These are phyloP conservation scores for Neostapfia colusana DNA, from an alignment of 176 grass and related monocot species.

Conservation along the genomic window DNA sequence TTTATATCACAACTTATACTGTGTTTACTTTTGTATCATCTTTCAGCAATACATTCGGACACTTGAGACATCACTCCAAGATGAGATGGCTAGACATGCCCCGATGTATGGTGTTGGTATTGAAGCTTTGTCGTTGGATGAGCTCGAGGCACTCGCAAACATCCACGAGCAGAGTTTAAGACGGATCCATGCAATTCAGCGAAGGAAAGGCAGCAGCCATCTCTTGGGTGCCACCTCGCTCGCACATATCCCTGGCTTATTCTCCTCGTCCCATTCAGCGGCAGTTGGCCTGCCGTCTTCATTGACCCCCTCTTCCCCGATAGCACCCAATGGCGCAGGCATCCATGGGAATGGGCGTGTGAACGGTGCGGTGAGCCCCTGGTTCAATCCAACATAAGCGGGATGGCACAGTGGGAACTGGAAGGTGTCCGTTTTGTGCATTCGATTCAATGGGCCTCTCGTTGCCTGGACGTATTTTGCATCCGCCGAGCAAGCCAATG, in stretches of 20 bases:
- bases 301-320: constrained; percentile 53
- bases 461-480: constrained; percentile 49
- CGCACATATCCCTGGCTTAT: constrained; percentile 57
- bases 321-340: constrained; percentile 63
- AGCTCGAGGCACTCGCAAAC: constrained; percentile 76
- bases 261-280: constrained; percentile 52
- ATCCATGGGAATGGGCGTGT: constrained; percentile 65
- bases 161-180: constrained; percentile 83
- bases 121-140: constrained; percentile 64
- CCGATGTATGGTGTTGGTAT: constrained; percentile 76
- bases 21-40: constrained; percentile 34
- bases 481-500: constrained; percentile 54
- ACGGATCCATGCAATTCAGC: constrained; percentile 66
- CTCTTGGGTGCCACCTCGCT: constrained; percentile 52
- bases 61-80: constrained; percentile 81
- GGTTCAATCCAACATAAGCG: constrained; percentile 65
- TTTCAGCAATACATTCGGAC: constrained; percentile 93
- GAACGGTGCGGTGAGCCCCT: constrained; percentile 39
- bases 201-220: constrained; percentile 62
- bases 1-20: constrained; percentile 11
- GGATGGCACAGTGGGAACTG: constrained; percentile 21
- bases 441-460: constrained; percentile 35
- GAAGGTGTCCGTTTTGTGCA: constrained; percentile 46
- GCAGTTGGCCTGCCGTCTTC: constrained; percentile 61
- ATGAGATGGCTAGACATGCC: constrained; percentile 91